Percentiles rank a stretch among this genome's conserved stretches.
phyloP scores from a whole-genome alignment of 2,329 filamentous ascomycete genomes.

The Aspergillus novoparasiticus region DNA sequence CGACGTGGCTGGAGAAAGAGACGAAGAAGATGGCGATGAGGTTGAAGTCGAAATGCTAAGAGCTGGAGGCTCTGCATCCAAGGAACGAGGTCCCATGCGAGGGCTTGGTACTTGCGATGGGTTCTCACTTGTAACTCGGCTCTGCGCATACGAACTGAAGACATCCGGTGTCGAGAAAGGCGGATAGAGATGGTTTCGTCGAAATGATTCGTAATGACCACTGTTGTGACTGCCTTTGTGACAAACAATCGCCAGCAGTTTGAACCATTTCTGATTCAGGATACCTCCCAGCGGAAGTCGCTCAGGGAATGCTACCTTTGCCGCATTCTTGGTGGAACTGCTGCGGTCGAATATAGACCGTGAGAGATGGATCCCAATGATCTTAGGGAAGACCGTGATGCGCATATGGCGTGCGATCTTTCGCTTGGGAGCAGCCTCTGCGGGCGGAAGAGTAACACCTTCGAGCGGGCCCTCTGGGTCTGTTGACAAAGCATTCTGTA shows the following conservation, averaged over 20 bases:
- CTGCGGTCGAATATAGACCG: constrained; percentile 85
- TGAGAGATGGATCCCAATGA: constrained; percentile 89
- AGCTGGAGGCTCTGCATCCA: constrained; percentile 31
- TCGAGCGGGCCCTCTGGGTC: constrained; percentile 79
- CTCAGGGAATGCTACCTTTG: constrained; percentile 92
- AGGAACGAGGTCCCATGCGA: constrained; percentile 41
- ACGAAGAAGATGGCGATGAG: constrained; percentile 41
- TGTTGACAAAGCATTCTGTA: constrained; percentile 70
- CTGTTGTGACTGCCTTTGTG: constrained; percentile 96
- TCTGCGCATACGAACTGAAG: constrained; percentile 74
- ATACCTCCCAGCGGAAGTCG: constrained; percentile 79
- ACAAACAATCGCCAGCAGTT: constrained; percentile 81
- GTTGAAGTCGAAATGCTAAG: constrained; percentile 35
- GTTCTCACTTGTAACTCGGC: constrained; percentile 58
- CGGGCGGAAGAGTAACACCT: constrained; percentile 73
- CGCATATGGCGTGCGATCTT: constrained; percentile 85
- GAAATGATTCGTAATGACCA: constrained; percentile 95
- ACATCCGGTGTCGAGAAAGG: constrained; percentile 82
- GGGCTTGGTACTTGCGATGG: constrained; percentile 42
- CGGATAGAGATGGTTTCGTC: constrained; percentile 76
- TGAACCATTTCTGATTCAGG: constrained; percentile 76
- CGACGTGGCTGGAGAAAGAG: constrained; percentile 23
- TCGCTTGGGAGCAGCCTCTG: constrained; percentile 73
- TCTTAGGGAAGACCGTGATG: constrained; percentile 83
- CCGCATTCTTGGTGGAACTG: constrained; percentile 86